Evolutionary conservation across 805 yeast genomes (phyloP), one percentile per base, ranked within the genome.

Genomic region (Millerozyma acaciae): DNA sequence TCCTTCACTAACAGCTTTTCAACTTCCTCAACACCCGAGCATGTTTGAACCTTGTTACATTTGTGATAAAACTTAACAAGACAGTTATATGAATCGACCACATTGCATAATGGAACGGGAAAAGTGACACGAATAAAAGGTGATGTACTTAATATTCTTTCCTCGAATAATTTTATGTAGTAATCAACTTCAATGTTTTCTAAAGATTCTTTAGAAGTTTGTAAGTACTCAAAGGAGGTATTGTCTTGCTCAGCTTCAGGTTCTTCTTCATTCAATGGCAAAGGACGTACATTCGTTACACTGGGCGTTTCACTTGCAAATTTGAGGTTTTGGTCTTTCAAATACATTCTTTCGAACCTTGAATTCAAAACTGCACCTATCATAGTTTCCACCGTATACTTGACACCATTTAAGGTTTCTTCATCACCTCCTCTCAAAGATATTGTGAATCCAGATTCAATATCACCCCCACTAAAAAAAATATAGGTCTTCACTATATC

Each of bases 401-500:
- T 93, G 15, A 89, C 71, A 33, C 76, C 76, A 33, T 76, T 67
- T 35, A 90, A 59, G 0, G 68, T 50, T 2, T 76, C 82, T 32
- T 71, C 76, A 43, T 74, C 72, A 1, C 78, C 82, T 2, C 97
- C 98, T 34, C 97, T 65, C n/a, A 93, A 55, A 9, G 85, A 65
- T n/a, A 90, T 73, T 0, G 97, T 88, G 23, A 89, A 80, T 0
- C 98, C 98, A 0, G 80, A 57, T 25, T 74, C 75, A 7, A 71
- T 66, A 22, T 80, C 78, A 42, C 89, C 79, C 0, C 96, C 97
- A 1, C 80, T 74, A 35, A 93, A 73, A 44, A 76, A 84, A n/a
- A 87, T 70, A 49, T 81, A 85, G 0, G 94, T 78, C 50, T 87
- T 84, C 10, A 78, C 65, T 1, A 65, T 38, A 36, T 76, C 69